Conservation (phyloP, 768 basidiomycete species). For the Mycena galopus region DNA sequence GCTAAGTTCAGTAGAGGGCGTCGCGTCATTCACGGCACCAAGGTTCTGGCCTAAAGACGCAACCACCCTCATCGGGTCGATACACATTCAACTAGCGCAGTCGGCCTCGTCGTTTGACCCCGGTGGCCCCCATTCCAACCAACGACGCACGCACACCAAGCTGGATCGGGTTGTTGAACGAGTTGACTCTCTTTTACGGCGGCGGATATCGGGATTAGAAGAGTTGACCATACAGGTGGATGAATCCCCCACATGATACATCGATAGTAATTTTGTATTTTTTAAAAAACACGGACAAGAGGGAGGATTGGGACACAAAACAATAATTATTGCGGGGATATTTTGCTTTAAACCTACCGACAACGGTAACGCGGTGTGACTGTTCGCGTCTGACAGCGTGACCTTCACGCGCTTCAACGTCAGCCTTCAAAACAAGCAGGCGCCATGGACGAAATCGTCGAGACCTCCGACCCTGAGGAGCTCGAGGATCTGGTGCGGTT, state of each 20-base stretch:
- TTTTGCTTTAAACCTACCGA: no score
- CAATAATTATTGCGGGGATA: no score
- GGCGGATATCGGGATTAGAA: constrained; percentile 83
- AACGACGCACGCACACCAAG: constrained; percentile 65
- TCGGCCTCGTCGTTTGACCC: constrained; percentile 71
- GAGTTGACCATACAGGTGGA: constrained; percentile 95
- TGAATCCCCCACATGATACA: constrained; percentile 36
- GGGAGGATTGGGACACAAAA: not conserved
- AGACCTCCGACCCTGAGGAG: constrained; percentile 76
- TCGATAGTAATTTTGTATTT: constrained; percentile 26
- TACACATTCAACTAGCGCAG: constrained; percentile 88
- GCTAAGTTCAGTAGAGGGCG: constrained; percentile 82
- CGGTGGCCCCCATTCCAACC: constrained; percentile 62
- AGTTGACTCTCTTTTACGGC: constrained; percentile 79
- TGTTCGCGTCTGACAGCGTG: not conserved
- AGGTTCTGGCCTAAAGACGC: constrained; percentile 98
- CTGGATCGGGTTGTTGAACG: constrained; percentile 81
- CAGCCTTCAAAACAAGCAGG: no score
- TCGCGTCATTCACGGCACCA: constrained; percentile 83
- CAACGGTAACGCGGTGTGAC: not conserved
- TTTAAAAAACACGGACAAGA: constrained; percentile 23
- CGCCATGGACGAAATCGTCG: constrained; percentile 60
- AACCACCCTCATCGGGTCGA: constrained; percentile 86
- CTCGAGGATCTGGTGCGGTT: constrained; percentile 54
- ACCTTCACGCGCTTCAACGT: not conserved